Base-by-base conservation (phyloP, 73 alveolate species). In the Paraurostyla sp. region DNA sequence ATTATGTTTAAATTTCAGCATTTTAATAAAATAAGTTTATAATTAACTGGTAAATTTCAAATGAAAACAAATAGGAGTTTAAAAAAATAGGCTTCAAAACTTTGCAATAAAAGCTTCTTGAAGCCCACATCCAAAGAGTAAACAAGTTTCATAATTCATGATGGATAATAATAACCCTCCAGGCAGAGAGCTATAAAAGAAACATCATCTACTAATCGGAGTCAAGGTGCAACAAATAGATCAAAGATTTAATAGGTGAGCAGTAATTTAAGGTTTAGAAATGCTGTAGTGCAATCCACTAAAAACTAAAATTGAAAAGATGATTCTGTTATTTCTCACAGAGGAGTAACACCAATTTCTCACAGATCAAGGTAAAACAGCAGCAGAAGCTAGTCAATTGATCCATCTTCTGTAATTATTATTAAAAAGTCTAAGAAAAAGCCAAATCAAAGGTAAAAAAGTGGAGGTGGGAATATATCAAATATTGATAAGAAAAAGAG, bases 191-290 rank as follows among this genome's bases (percentile, higher is more conserved):
- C 23, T 2, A 65, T 65, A 6, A 32, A 36, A 38, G 82, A 65
- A 6, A 35, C 82, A 0, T 15, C 23, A 15, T 65, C 82, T 15
- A 65, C 82, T 40, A 38, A 65, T 18, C 35, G 82, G 41, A 65
- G 82, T 38, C 41, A 65, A 65, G 82, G 82, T 7, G 82, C 54
- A 1, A 65, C 82, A 15, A 65, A 35, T 65, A 65, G 82, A 40
- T 13, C 54, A 3, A 65, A 65, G 32, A 6, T 23, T 38, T 38
- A 25, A 22, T 13, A 65, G 41, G 25, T 65, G 56, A 40, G 82
- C 13, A 30, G 16, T 6, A 32, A 65, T 65, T 22, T 65, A 23
- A 65, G 82, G 41, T 9, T 65, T 1, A 32, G 58, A 18, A 38
- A 38, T 65, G 23, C 6, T 30, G n/a, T n/a, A n/a, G 7, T 65